Evolutionary conservation across 225 moss, liverwort and hornwort species (phyloP), one percentile per base, ranked within the genome.

Genomic region (Pleurozium schreberi): DNA sequence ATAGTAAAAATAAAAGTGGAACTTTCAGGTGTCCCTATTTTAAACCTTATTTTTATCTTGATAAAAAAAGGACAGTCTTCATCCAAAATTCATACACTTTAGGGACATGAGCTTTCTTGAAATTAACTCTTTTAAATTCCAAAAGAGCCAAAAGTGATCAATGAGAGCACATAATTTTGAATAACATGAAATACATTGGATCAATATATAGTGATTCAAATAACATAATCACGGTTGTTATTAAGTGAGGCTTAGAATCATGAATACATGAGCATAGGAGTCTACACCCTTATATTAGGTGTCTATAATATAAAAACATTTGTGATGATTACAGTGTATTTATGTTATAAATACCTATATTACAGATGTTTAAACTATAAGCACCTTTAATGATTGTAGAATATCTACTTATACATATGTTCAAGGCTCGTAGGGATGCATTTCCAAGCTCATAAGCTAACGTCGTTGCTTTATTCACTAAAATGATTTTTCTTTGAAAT

Each of bases 21-120:
- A 1, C 11, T 49, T 31, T 31, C 0, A 0, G 0, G 4, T 18
- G 10, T 53, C 25, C 6, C 7, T 14, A 53, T 2, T 0, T 77
- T 53, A 33, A 31, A 38, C 6, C 16, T 4, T 36, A 38, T 36
- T 52, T 76, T 77, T 23, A 14, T 38, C 6, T 0, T 8, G 1
- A 14, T 25, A 77, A 12, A 26, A 49, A 49, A 33, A 36, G 9
- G 3, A 23, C 1, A 13, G 3, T 9, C 22, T 36, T 77, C 53
- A 53, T 77, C 23, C 6, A 36, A 77, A 76, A 76, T 75, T 12
- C 5, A 3, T 50, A 52, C 8, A 75, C 5, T 21, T 52, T 36
- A 8, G 1, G 23, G 2, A 76, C 5, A 14, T 36, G 7, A 33
- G 20, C 23, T 47, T 52, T 76, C 22, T 34, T 52, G 5, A 52